These are phyloP conservation scores for Penicillium daleae DNA, from an alignment of 495 filamentous ascomycete species.

Conservation along the genomic window DNA sequence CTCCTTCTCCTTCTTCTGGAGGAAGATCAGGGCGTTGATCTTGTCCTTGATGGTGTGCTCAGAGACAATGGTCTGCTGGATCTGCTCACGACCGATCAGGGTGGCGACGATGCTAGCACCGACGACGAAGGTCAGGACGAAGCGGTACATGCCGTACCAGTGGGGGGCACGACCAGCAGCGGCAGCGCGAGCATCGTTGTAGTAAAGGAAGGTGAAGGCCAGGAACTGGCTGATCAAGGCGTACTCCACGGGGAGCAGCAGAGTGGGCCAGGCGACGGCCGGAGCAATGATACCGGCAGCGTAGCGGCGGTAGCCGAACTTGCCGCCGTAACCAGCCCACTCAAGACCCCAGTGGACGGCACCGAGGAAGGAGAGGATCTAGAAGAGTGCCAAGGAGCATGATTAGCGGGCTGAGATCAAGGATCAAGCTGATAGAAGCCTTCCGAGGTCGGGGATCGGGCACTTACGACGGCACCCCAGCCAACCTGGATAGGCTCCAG, in stretches of 20 bases:
- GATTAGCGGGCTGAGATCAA: slow-evolving; percentile 14
- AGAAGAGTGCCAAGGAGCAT: slow-evolving; percentile 1
- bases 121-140: slow-evolving; percentile 92
- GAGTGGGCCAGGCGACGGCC: slow-evolving; percentile 89
- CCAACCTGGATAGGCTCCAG: slow-evolving; percentile 92
- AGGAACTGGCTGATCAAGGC: slow-evolving; percentile 90
- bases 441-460: neutral
- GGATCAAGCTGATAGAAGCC: neutral
- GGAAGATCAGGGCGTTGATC: slow-evolving; percentile 63
- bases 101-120: slow-evolving; percentile 84
- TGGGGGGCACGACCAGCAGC: slow-evolving; percentile 79
- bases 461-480: slow-evolving; percentile 85
- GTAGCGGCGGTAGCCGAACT: slow-evolving; percentile 76
- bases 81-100: slow-evolving; percentile 83
- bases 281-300: slow-evolving; percentile 81
- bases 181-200: slow-evolving; percentile 78
- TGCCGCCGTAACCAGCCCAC: slow-evolving; percentile 74
- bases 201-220: slow-evolving; percentile 87
- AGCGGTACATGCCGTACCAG: slow-evolving; percentile 95
- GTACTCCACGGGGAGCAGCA: slow-evolving; percentile 83
- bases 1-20: slow-evolving; percentile 63
- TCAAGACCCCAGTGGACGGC: slow-evolving; percentile 95
- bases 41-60: slow-evolving; percentile 61
- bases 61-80: slow-evolving; percentile 59
- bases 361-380: slow-evolving; percentile 95